Evolutionary conservation across 2,329 filamentous ascomycete genomes (phyloP), one percentile per base, ranked within the genome.

Genomic region (Clonostachys rhizophaga): DNA sequence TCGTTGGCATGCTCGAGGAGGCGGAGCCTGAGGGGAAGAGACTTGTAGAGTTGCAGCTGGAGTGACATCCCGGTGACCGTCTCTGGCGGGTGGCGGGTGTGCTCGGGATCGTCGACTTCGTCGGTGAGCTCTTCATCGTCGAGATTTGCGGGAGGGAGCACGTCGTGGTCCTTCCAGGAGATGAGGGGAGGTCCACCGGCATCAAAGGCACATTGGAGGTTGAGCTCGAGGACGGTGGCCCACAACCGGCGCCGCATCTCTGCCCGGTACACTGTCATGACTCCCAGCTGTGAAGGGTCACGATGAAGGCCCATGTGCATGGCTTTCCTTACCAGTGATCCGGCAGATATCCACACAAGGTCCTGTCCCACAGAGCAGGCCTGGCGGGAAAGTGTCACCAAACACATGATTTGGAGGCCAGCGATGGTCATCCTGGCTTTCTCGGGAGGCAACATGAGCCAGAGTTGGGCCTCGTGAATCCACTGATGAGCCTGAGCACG

Each of bases 251-350:
- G 66, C 3, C 79, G 69, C 58, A 83, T 71, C 58, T 84, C 80
- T 1, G 71, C 66, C 17, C 70, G 66, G 35, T 76, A 69, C 1
- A 62, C 55, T 3, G 73, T 68, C 66, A 78, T 74, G 7, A 68
- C 33, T 11, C 41, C 66, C 5, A 81, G 68, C 48, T 70, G 63
- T 33, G 63, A 67, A 0, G 80, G 79, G 47, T 83, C 80, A 2
- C 76, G 71, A 55, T 84, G 78, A 6, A 83, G 64, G 5, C 80
- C 79, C 69, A 82, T 80, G 47, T 71, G 71, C 56, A 83, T 74
- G 45, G 78, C 80, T 8, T 69, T 71, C 11, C 79, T 67, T n/a
- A 81, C 49, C 11, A 82, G 50, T 1, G 66, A 60, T 1, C 79
- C 79, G 0, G 71, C 64, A 3, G 72, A 66, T 34, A 78, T 69